A percentile compares a stretch with the other conserved stretches of the same genome.
These are phyloP conservation scores for Gymnopus androsaceus DNA, from an alignment of 1,284 basidiomycete genomes.

Conservation along the genomic window DNA sequence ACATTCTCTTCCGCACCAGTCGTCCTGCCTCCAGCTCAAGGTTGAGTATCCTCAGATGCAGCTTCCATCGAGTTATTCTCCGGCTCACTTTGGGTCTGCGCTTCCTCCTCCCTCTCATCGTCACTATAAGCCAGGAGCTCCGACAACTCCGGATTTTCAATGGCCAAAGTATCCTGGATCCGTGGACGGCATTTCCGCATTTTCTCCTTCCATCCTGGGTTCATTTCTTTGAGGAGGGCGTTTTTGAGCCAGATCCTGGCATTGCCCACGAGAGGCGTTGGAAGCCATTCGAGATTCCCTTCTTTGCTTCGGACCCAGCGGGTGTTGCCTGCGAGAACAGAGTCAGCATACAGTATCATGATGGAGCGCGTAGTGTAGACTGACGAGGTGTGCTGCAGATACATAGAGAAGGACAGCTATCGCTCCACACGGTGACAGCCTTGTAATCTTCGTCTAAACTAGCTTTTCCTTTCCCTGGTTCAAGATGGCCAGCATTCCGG, in stretches of 20 bases:
- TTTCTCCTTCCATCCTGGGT: neutral
- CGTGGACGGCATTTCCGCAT: neutral
- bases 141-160: neutral
- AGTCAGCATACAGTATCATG: neutral
- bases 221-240: neutral
- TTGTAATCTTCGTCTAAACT: constrained; percentile 2
- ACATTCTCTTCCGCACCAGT: too few relatives aligned
- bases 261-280: neutral
- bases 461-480: neutral
- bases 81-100: too few relatives aligned
- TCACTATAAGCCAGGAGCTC: neutral
- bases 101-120: neutral
- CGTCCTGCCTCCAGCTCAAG: too few relatives aligned
- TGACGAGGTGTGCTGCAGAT: constrained; percentile 1
- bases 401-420: neutral
- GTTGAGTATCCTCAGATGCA: too few relatives aligned
- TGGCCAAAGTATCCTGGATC: neutral
- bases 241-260: neutral
- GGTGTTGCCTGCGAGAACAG: neutral
- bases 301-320: neutral
- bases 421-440: neutral
- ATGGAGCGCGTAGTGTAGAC: neutral
- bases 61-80: too few relatives aligned
- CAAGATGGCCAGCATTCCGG: neutral
- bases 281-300: neutral